These are phyloP conservation scores for Cylindricascospora bacillispora DNA, from an alignment of 1,139 yeast species.

Conservation along the genomic window DNA sequence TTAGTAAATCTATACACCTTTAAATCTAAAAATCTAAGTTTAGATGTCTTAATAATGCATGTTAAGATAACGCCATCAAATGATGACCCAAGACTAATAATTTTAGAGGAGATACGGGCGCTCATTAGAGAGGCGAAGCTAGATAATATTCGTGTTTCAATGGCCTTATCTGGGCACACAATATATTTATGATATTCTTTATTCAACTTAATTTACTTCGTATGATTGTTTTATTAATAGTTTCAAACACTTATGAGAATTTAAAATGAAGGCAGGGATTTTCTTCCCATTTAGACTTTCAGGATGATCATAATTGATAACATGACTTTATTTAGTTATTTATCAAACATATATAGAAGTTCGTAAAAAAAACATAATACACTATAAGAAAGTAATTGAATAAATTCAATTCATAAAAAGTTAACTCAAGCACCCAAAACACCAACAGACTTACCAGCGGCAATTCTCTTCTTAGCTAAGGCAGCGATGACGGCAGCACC, in stretches of 20 bases:
- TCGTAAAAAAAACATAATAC: too few species aligned
- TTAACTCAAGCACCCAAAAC: too few species aligned
- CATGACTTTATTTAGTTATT: too few species aligned
- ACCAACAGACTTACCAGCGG: conserved; percentile 66
- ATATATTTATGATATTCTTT: background rate
- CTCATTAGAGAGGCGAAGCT: background rate
- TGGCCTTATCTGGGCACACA: background rate
- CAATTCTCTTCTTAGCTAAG: conserved; percentile 67
- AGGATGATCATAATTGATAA: too few species aligned
- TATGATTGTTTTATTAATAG: too few species aligned
- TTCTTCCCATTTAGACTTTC: too few species aligned
- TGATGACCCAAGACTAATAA: conserved; percentile 43
- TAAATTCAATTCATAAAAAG: too few species aligned
- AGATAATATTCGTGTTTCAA: background rate
- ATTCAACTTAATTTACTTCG: too few species aligned
- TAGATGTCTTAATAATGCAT: conserved; percentile 56
- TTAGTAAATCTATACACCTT: conserved; percentile 22
- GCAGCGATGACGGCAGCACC: conserved; percentile 98
- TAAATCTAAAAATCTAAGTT: conserved; percentile 10
- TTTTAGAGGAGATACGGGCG: conserved; percentile 34
- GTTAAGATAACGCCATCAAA: conserved; percentile 43
- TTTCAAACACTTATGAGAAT: too few species aligned
- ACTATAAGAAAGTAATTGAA: too few species aligned
- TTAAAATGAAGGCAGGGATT: too few species aligned
- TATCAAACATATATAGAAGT: too few species aligned